Evolutionary conservation across 1,284 basidiomycete species (phyloP).

Genomic region (Malassezia nana): DNA sequence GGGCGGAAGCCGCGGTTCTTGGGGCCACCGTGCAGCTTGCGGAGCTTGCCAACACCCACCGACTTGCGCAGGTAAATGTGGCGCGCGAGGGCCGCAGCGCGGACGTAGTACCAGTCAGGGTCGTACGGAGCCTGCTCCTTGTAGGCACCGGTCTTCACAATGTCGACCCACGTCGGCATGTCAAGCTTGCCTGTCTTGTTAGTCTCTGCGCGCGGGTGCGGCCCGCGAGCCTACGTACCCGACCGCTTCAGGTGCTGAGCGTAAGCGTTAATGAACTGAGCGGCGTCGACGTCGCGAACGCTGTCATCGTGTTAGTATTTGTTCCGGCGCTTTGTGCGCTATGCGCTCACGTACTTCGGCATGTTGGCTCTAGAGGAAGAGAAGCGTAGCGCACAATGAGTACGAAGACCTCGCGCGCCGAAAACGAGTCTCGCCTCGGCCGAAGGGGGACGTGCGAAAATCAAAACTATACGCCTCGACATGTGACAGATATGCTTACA

Average conservation of each 20-base stretch:
- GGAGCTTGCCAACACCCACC: slow-evolving; percentile 88
- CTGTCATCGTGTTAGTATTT: slow-evolving; percentile 21
- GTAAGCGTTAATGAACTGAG: slow-evolving; percentile 82
- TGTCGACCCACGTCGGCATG: slow-evolving; percentile 96
- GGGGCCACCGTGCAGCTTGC: slow-evolving; percentile 92
- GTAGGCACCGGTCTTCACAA: slow-evolving; percentile 95
- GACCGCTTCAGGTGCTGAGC: slow-evolving; percentile 87
- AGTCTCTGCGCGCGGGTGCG: neutral
- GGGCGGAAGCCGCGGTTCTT: slow-evolving; percentile 78
- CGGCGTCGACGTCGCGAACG: slow-evolving; percentile 56
- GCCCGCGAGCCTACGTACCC: slow-evolving; percentile 48
- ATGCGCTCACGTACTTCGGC: slow-evolving; percentile 35
- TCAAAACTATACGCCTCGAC: slow-evolving; percentile 15
- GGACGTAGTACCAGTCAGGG: slow-evolving; percentile 98
- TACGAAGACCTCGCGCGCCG: neutral
- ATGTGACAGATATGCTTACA: slow-evolving; percentile 15
- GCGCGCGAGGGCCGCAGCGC: slow-evolving; percentile 90
- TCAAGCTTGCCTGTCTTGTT: slow-evolving; percentile 67
- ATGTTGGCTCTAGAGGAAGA: slow-evolving; percentile 31
- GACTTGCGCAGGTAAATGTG: slow-evolving; percentile 99
- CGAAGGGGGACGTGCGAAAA: slow-evolving; percentile 15
- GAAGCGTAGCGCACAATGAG: neutral
- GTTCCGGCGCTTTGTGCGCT: slow-evolving; percentile 1
- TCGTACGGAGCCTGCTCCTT: slow-evolving; percentile 99
- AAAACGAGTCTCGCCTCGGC: slow-evolving; percentile 6